Base-by-base conservation (phyloP, 2,329 filamentous ascomycete species). In the Zasmidium cellare region DNA sequence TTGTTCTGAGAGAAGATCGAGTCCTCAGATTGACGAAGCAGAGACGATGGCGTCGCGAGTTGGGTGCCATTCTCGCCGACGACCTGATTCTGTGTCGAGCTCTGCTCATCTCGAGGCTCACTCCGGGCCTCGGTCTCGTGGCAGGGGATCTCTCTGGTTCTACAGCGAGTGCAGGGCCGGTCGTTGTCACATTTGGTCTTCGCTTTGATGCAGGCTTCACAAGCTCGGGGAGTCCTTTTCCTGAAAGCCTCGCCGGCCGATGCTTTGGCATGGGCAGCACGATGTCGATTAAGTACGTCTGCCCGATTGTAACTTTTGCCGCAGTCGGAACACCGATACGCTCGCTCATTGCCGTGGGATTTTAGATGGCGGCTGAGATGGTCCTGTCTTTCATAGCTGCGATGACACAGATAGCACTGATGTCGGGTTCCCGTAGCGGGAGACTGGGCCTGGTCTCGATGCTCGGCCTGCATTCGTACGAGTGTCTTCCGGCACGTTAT, bases 271-370 rank as follows among this genome's bases (percentile, higher is more conserved):
- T 68, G 65, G 18, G 67, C 63, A 9, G 63, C 59, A 16, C 64
- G 65, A 55, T 69, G 65, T 7, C 67, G 59, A 23, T 69, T 69
- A 18, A 69, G 58, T 41, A 69, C 45, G 45, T 69, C 67, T 48
- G 65, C 67, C 46, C 67, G 55, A 44, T 68, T 68, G 59, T 68
- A 69, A 20, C 67, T 65, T 56, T 69, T 69, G 24, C 67, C 65
- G 48, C 65, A 69, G 2, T 67, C 63, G 3, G 46, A 14, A 28
- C 67, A 69, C 18, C 61, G 61, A 54, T 68, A 60, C 1, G 59
- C 50, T 18, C 67, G 58, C 25, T 69, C 65, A 41, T 69, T 69
- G 53, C 68, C 64, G 53, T 69, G 67, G 6, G 61, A 64, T 46
- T 68, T 69, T 9, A 69, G 57, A 55, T 69, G 67, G 6, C 67